phyloP scores from a whole-genome alignment of 2,329 filamentous ascomycete species.

The Elsinoe australis region DNA sequence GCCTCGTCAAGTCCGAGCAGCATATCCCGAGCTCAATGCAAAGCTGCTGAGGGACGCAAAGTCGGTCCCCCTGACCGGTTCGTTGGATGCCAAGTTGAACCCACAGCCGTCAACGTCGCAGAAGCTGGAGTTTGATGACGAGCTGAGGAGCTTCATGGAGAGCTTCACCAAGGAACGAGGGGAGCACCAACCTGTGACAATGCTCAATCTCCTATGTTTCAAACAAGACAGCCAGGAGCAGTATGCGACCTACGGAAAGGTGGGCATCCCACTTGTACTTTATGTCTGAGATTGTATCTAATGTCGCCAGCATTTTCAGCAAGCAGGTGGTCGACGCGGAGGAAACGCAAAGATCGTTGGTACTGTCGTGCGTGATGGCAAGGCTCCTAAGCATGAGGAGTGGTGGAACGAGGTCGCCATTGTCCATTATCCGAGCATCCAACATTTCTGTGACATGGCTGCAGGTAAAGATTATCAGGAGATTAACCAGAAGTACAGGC shows the following conservation, averaged over 20 bases:
- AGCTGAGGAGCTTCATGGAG: slow-evolving; percentile 46
- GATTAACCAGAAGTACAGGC: slow-evolving; percentile 47
- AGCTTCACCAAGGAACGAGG: slow-evolving; percentile 27
- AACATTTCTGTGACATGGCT: slow-evolving; percentile 56
- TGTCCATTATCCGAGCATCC: slow-evolving; percentile 56
- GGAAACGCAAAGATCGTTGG: slow-evolving; percentile 57
- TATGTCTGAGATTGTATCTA: not conserved
- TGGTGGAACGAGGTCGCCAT: slow-evolving; percentile 58
- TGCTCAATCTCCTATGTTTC: slow-evolving; percentile 58
- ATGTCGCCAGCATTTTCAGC: slow-evolving; percentile 22
- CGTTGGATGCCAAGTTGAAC: slow-evolving; percentile 25
- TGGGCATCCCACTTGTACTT: not conserved
- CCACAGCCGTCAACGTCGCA: slow-evolving; percentile 35
- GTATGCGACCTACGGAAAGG: slow-evolving; percentile 53
- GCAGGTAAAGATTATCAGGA: slow-evolving; percentile 51
- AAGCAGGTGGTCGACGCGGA: slow-evolving; percentile 35
- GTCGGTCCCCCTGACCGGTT: slow-evolving; percentile 30
- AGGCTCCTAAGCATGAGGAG: slow-evolving; percentile 23
- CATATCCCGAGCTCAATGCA: slow-evolving; percentile 34
- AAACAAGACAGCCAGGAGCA: slow-evolving; percentile 40
- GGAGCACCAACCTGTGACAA: slow-evolving; percentile 43
- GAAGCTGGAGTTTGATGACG: slow-evolving; percentile 48
- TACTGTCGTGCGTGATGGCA: slow-evolving; percentile 39
- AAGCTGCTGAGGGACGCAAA: slow-evolving; percentile 33
- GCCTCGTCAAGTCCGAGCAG: slow-evolving; percentile 35